Evolutionary conservation across 139 green algal genomes (phyloP), one percentile per base, ranked within the genome.

Genomic region (Micromonas commoda): DNA sequence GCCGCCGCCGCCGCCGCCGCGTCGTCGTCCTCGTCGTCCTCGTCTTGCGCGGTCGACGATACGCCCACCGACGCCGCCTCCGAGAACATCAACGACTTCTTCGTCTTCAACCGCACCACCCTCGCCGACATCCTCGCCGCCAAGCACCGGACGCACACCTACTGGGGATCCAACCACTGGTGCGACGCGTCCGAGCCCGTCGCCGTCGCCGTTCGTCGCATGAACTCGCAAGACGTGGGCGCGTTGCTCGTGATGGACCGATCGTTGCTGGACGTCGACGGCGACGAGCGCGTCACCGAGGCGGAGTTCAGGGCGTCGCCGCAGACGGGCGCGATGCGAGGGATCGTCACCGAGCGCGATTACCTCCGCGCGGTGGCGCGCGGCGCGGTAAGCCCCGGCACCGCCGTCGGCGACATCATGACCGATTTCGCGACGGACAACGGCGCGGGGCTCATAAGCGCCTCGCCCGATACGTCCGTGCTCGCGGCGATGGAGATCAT

Each of bases 281-380:
- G 23, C 4, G 61, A n/a, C 68, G 38, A 39, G 1, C 24, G 34
- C 9, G 61, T 75, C 29, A 32, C 21, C 24, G 9, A 63, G 26
- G 35, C 35, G 35, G 68, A 75, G 3, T 32, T 75, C 4, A 5
- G 19, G 16, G 24, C 31, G 23, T 32, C 37, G 35, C 26, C 68
- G n/a, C 24, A 61, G 1, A 34, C 2, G 0, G 38, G 53, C 68
- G 68, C 68, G 23, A 60, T 75, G 1, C 13, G 21, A 6, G 68
- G 68, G 24, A 75, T 75, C 68, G 24, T 75, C 20, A 75, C 37
- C 68, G 68, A 75, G 29, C 34, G 68, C 24, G 68, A 75, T 26
- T 75, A 75, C 29, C 38, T 75, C 20, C 16, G 33, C 23, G 68
- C 68, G 37, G 68, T 75, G 37, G 68, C 68, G 4, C 31, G n/a